A percentile compares a stretch with the other conserved stretches of the same genome.
Evolutionary conservation across 2,329 filamentous ascomycete species (phyloP).

Genomic region (Colletotrichum gloeosporioides): DNA sequence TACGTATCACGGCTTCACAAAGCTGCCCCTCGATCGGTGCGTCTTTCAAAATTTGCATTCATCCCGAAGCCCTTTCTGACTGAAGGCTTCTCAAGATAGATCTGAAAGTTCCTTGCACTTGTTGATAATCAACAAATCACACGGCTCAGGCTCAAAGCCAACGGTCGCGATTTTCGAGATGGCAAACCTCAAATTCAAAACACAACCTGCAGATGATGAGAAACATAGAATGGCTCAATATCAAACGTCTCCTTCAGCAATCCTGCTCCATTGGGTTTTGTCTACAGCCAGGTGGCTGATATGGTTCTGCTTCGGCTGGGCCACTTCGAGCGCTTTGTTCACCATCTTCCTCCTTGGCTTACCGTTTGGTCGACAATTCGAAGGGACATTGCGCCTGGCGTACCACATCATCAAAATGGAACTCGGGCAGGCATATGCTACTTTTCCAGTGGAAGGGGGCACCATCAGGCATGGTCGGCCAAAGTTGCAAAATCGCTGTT

Average conservation of each 20-base stretch:
- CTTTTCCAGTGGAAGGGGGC: not conserved
- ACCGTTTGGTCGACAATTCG: not conserved
- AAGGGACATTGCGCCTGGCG: not conserved
- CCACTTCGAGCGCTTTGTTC: not conserved
- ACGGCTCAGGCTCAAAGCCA: too few relatives aligned
- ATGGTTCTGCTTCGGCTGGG: not conserved
- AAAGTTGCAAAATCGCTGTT: not conserved
- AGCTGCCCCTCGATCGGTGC: rapidly evolving
- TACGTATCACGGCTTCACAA: not conserved
- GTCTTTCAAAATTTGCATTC: not conserved
- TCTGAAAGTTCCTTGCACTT: too few relatives aligned
- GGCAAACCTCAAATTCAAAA: not conserved
- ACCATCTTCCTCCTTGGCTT: not conserved
- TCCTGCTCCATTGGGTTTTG: not conserved
- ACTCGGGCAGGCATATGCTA: rapidly evolving
- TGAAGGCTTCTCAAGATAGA: too few relatives aligned
- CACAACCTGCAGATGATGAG: not conserved
- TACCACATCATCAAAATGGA: not conserved
- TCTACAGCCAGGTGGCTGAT: not conserved
- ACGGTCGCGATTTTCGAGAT: not conserved
- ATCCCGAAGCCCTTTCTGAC: too few relatives aligned
- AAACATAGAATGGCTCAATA: not conserved
- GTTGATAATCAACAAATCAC: too few relatives aligned
- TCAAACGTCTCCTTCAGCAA: rapidly evolving
- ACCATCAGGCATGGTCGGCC: not conserved